Base-by-base conservation (phyloP, 2,329 filamentous ascomycete genomes). In the Microdochium nivale region DNA sequence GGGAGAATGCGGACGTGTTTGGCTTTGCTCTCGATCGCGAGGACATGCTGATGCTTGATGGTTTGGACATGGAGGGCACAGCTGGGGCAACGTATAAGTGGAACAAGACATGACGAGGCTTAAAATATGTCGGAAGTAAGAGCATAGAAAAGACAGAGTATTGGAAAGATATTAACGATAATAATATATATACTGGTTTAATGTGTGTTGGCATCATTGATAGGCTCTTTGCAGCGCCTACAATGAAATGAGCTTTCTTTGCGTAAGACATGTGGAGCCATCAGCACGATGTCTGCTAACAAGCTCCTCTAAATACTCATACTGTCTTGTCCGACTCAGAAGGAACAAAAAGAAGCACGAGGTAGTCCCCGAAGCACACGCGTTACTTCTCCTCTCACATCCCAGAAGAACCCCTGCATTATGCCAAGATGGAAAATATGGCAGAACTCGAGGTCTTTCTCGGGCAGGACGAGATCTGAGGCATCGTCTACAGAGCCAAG, bases 1-100 rank as follows among this genome's bases (percentile, higher is more conserved):
- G 67, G 49, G 71, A 76, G 52, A 87, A 87, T 60, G 73, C 75
- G 0, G 69, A 83, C 51, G 73, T 87, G 0, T 87, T 78, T 63
- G 74, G 73, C 51, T 87, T 87, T 61, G 70, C 75, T 30, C 67
- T 88, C 14, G 69, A 67, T 5, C 62, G 68, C 14, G 74, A 78
- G 8, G 83, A 87, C 52, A 81, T 88, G 78, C 60, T 62, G 33
- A 63, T 63, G 27, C 60, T 84, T 48, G 70, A 83, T 64, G 67
- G 57, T 3, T 59, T 81, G 48, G 77, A 81, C 53, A 68, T 77
- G 59, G 75, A 73, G 63, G 62, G 8, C 66, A 65, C 5, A 77
- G 76, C 1, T 5, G 40, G 40, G 19, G 40, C 40, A 7, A 44
- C 40, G n/a, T 44, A 44, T 23, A 44, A 44, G 19, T 44, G 40